A percentile compares a stretch with the other conserved stretches of the same genome.
phyloP scores from a whole-genome alignment of 78 protist species.

The Dictyostelium firmibasis region DNA sequence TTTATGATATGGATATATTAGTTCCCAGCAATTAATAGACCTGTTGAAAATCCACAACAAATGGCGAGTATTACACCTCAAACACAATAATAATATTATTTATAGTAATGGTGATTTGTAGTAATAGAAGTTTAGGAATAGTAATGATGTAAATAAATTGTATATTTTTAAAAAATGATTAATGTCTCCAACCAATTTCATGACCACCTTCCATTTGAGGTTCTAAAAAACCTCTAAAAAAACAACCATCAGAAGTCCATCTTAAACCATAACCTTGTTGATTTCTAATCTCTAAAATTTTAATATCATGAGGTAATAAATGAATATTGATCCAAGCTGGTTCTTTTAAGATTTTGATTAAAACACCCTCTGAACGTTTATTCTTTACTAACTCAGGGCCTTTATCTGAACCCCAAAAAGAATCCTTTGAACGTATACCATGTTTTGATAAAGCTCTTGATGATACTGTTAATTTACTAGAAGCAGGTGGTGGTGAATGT shows the following conservation, averaged over 20 bases:
- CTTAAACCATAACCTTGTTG: conserved; percentile 51
- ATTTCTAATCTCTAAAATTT: conserved; percentile 56
- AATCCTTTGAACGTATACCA: conserved; percentile 41
- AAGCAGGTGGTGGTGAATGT: background rate
- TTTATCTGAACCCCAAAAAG: conserved; percentile 63
- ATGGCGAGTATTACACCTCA: background rate
- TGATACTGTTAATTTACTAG: conserved; percentile 10
- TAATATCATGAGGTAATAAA: conserved; percentile 41
- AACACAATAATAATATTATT: no score
- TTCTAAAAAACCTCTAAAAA: conserved; percentile 60
- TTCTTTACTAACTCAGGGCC: conserved; percentile 52
- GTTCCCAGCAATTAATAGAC: background rate
- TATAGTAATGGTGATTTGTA: no score
- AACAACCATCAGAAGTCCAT: conserved; percentile 30
- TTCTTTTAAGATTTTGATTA: conserved; percentile 20
- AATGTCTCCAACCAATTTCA: conserved; percentile 71
- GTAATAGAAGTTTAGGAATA: no score
- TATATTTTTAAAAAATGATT: background rate
- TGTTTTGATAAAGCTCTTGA: conserved; percentile 61
- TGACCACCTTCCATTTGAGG: conserved; percentile 77
- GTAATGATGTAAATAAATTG: background rate
- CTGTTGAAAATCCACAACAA: background rate
- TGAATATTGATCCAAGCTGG: conserved; percentile 31
- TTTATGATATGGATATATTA: background rate
- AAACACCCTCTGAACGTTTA: conserved; percentile 15